These are phyloP conservation scores for Calonectria hawksworthii DNA, from an alignment of 2,329 filamentous ascomycete species.

Conservation along the genomic window DNA sequence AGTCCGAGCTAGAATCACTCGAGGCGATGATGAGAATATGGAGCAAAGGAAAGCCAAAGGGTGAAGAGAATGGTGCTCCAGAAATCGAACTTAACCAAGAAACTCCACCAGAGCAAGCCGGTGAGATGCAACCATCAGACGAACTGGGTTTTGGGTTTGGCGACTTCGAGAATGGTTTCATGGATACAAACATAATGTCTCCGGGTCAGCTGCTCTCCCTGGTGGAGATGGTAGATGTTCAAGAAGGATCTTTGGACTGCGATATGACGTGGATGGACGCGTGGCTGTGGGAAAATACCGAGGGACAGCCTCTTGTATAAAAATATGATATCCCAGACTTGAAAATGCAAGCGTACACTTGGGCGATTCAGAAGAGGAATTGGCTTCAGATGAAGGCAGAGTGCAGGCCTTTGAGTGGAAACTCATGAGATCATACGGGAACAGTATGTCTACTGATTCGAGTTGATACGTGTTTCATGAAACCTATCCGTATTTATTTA, in stretches of 20 bases:
- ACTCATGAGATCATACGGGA: neutral
- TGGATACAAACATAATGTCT: slow-evolving; percentile 10
- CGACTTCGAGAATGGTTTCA: neutral
- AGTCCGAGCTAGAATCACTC: slow-evolving; percentile 19
- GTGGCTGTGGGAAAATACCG: slow-evolving; percentile 19
- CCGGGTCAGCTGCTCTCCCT: slow-evolving; percentile 18
- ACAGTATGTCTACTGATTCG: neutral
- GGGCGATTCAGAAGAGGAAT: neutral
- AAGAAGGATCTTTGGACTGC: neutral
- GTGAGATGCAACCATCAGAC: neutral
- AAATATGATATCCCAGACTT: neutral
- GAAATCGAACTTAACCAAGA: neutral
- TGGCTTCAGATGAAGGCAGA: neutral
- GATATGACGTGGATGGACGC: slow-evolving; percentile 24
- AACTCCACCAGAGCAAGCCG: neutral
- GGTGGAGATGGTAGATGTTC: slow-evolving; percentile 20
- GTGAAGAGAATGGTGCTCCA: neutral
- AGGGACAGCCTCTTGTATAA: neutral
- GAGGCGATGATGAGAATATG: slow-evolving; percentile 21
- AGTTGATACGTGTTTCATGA: neutral
- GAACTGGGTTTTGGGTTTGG: neutral
- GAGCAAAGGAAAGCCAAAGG: neutral
- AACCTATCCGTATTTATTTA: neutral
- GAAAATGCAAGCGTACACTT: no score
- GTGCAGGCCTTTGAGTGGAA: neutral